Evolutionary conservation across 192 early-diverging fungal genomes (phyloP), one percentile per base, ranked within the genome.

Genomic region (Coemansia sp.): DNA sequence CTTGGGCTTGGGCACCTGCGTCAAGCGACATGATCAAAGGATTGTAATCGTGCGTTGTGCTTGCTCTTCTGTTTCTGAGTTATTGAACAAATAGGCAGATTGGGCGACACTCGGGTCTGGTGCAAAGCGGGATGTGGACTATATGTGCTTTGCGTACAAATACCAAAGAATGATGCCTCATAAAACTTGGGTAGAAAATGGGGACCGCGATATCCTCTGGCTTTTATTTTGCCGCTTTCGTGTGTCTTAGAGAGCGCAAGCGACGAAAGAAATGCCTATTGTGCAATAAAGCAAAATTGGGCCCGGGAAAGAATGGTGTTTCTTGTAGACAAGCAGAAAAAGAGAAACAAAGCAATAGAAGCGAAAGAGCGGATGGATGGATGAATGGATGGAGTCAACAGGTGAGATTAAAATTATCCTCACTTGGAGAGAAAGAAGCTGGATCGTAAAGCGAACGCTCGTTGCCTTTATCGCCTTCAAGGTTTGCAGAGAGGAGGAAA

Each of bases 1-100:
- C 16, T 41, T 59, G 37, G 39, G 57, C 57, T 59, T 59, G 57
- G 10, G 57, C 18, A 38, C 39, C n/a, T 59, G n/a, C 57, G 39
- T 59, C 57, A 6, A 59, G n/a, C 39, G 57, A 59, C 57, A 59
- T 59, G 38, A 39, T 59, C 57, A 59, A 40, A 59, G 54, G 15
- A 56, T 7, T 56, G 8, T 15, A 10, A 23, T 21, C 37, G 57
- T 59, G 16, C 57, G 9, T n/a, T 59, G 6, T 19, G 57, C 16
- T 40, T 18, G 16, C 39, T 9, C 26, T 16, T 26, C 39, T 59
- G 52, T 8, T 59, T 48, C 16, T 48, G 16, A 3, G 47, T 48
- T 48, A 48, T 48, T 48, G 47, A n/a, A n/a, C 47, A 48, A 48
- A 48, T 48, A 48, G 47, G 16, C 47, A n/a, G 12, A n/a, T n/a